phyloP scores from a whole-genome alignment of 2,329 filamentous ascomycete genomes.

The Fusarium sp. region DNA sequence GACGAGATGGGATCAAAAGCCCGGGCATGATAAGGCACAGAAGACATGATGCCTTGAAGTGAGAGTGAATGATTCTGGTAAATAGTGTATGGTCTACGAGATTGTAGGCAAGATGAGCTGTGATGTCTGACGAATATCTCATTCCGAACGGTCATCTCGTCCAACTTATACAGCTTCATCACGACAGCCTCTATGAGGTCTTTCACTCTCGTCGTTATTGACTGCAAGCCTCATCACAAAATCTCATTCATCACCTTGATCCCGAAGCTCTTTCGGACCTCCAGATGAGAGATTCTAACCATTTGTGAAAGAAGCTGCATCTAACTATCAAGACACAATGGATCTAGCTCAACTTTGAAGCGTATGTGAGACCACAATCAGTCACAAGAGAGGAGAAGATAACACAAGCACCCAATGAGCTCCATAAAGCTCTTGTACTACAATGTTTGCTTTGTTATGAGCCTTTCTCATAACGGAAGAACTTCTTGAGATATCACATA shows the following conservation, averaged over 20 bases:
- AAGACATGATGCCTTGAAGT: constrained; percentile 8
- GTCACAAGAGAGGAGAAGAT: not conserved
- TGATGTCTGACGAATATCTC: not conserved
- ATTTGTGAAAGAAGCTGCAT: constrained; percentile 1
- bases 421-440: not conserved
- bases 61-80: not conserved
- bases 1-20: constrained; percentile 10
- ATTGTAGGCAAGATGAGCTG: not conserved
- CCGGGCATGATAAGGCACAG: not conserved
- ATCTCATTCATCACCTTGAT: not conserved
- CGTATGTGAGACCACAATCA: not conserved
- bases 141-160: not conserved
- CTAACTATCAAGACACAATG: not conserved
- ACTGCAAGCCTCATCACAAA: not conserved
- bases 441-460: not conserved
- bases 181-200: not conserved
- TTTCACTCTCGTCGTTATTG: not conserved
- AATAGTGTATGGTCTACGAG: not conserved
- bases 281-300: not conserved
- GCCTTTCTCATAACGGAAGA: not conserved
- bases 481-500: not conserved
- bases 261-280: not conserved
- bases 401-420: constrained; percentile 4
- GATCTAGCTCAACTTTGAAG: not conserved
- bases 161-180: constrained; percentile 16